Base-by-base conservation (phyloP, 345 rosid species). In the Physaria fendleri region DNA sequence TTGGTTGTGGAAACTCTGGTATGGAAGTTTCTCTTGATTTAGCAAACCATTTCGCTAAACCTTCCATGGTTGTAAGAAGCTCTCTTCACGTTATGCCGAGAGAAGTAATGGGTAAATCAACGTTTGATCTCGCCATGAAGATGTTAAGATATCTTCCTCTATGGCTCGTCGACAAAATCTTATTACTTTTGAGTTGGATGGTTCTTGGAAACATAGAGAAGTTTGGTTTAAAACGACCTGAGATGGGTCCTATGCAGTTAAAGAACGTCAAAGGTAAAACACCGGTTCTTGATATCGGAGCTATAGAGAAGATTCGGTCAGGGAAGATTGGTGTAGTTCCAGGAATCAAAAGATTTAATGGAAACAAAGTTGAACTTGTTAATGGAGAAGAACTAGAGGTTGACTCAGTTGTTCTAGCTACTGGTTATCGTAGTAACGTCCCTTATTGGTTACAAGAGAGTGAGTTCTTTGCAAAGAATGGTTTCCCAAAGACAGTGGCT, bases 221-320 rank as follows among this genome's bases (percentile, higher is more conserved):
- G 6, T 79, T 65, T 37, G 92, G 97, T 21, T 58, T 89, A 8
- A 86, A 75, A 35, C 69, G 92, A 74, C 97, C 95, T 9, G 41
- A 73, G 1, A 60, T 73, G 69, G 97, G 97, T 17, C 97, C 97
- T 4, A 38, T 89, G 62, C 61, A 73, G 72, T 78, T 81, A 37
- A 89, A 89, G 69, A 67, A 79, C 47, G 59, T 62, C 0, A 47
- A 53, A 49, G 97, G 97, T 28, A 86, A 84, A 46, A 84, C 95
- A 43, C 97, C 89, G 8, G 97, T 89, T 2, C 65, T 90, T 53
- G 97, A 86, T 71, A 78, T 86, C 47, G 95, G 95, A 33, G 83
- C 95, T 41, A 5, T 86, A 51, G 72, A 73, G 66, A 89, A 77
- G 75, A 86, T 85, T 65, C 73, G 79, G 46, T 76, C 82, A 44